Evolutionary conservation across 371 early-diverging fungal genomes (phyloP), one percentile per base, ranked within the genome.

Genomic region (Blakeslea trispora): DNA sequence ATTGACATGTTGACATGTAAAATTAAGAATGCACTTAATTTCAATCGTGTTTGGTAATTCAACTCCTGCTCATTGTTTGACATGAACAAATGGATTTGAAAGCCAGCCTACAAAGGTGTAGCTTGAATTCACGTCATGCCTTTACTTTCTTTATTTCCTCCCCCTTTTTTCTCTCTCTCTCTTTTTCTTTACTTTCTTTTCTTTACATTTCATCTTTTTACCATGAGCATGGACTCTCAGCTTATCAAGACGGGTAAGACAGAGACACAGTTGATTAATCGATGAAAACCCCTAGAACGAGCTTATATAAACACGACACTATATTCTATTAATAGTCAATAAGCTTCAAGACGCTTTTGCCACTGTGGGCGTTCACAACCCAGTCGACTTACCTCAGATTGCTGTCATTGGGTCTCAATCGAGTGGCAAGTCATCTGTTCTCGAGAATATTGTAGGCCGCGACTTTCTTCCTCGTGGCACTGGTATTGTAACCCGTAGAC

Each of bases 371-470:
- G 95, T 96, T 37, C 83, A 88, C 52, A 97, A 97, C 72, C 96
- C 97, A 17, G 93, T 99, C 4, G 98, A 99, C 77, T 79, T 99
- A 52, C 99, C 99, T 14, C 99, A 99, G 81, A 98, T 99, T 70
- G 92, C 94, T 45, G 99, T 98, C 35, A 92, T 99, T 71, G 99
- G 98, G 34, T 88, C 89, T 35, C 97, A 98, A 81, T 91, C 92
- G 56, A 90, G 92, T 73, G 99, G 99, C 35, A 99, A 99, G 77
- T 91, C 91, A 71, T 97, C 98, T 32, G 99, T 99, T 28, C 85
- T 99, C 37, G 99, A 99, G 64, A 98, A 98, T 76, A 95, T 99
- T 79, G 96, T 99, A 22, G 97, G 98, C 15, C 81, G 92, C 53
- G 99, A 99, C 74, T 96, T 99, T 75, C 77, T 99, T 55, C 99